phyloP scores from a whole-genome alignment of 164 flowering plant genomes.

The Kalanchoe fedtschenkoi region DNA sequence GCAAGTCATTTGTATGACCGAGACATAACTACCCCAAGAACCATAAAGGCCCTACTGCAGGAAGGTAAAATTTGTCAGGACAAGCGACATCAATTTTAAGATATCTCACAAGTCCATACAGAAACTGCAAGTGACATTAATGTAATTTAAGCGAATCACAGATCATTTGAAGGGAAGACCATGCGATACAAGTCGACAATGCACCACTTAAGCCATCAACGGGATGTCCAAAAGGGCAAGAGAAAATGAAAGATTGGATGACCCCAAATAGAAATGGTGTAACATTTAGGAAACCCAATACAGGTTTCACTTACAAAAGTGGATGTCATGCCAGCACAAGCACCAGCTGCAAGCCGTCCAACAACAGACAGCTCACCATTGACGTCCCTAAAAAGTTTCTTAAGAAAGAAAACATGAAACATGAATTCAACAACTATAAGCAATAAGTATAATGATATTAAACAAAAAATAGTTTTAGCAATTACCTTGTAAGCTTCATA shows the following conservation, averaged over 20 bases:
- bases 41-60: background rate
- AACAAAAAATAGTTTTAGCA: background rate
- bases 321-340: conserved; percentile 99
- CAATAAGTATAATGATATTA: background rate
- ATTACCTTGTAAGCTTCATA: conserved; percentile 85
- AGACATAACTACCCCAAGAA: background rate
- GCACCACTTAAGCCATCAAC: background rate
- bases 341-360: conserved; percentile 95
- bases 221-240: background rate
- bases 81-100: too few species aligned
- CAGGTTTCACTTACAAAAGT: conserved; percentile 58
- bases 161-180: too few species aligned
- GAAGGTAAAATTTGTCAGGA: background rate
- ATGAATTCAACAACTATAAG: background rate
- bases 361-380: conserved; percentile 78
- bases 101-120: background rate
- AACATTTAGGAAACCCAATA: background rate
- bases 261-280: background rate
- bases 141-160: too few species aligned
- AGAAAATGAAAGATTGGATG: background rate
- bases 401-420: conserved; percentile 6
- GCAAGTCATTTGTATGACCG: background rate
- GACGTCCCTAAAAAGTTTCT: conserved; percentile 70
- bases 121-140: background rate
- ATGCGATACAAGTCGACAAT: background rate